These are phyloP conservation scores for Phytophthora rubi DNA, from an alignment of 352 stramenopile genomes.

Conservation along the genomic window DNA sequence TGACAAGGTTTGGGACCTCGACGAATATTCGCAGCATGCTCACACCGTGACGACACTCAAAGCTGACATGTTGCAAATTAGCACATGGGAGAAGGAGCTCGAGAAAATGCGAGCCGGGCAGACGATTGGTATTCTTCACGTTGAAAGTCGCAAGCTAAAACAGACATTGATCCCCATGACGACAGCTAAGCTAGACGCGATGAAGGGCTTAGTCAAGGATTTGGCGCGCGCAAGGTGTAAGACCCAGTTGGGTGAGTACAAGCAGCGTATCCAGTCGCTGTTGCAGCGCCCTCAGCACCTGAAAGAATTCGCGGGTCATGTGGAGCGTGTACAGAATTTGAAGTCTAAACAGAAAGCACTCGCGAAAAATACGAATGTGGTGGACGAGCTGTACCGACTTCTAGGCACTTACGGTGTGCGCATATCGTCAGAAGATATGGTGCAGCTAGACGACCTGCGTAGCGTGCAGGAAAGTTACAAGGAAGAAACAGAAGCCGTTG, in stretches of 20 bases:
- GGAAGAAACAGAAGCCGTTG: constrained; percentile 87
- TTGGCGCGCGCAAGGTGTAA: constrained; percentile 90
- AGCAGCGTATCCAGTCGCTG: constrained; percentile 86
- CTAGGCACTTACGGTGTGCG: constrained; percentile 92
- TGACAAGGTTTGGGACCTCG: constrained; percentile 91
- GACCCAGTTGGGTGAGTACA: constrained; percentile 90
- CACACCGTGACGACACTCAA: constrained; percentile 90
- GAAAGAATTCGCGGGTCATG: constrained; percentile 92
- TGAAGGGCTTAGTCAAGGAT: constrained; percentile 94
- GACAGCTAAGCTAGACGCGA: constrained; percentile 89
- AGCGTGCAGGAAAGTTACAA: constrained; percentile 89
- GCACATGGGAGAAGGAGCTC: constrained; percentile 93
- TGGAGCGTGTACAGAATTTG: constrained; percentile 78
- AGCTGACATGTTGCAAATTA: constrained; percentile 91
- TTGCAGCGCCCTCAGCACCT: constrained; percentile 87
- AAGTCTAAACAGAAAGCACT: constrained; percentile 84
- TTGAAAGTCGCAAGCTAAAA: constrained; percentile 95
- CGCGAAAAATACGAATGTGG: constrained; percentile 87
- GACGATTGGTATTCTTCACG: constrained; percentile 92
- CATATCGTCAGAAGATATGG: constrained; percentile 93
- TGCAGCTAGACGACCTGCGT: constrained; percentile 91
- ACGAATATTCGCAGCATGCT: constrained; percentile 80
- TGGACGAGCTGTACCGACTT: constrained; percentile 94
- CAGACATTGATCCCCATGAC: constrained; percentile 93
- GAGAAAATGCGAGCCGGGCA: constrained; percentile 94